These are phyloP conservation scores for Aureobasidium namibiae DNA, from an alignment of 2,329 filamentous ascomycete genomes.

Conservation along the genomic window DNA sequence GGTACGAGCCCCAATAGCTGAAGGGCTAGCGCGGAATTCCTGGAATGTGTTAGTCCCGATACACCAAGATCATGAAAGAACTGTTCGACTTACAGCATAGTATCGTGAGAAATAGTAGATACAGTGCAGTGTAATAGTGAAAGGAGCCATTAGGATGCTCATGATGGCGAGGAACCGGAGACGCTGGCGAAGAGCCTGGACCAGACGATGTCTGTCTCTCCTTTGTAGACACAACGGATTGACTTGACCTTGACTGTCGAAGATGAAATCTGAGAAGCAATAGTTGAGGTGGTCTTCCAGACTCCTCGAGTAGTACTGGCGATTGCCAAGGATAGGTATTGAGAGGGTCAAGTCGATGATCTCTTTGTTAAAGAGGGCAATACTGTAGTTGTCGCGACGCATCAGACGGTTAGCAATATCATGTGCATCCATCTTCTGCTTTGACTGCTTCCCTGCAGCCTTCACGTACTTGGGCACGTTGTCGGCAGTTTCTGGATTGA, in stretches of 20 bases:
- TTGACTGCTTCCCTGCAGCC: constrained; percentile 53
- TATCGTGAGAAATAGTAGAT: constrained; percentile 91
- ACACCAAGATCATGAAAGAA: no score
- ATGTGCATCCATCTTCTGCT: constrained; percentile 89
- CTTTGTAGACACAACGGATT: constrained; percentile 79
- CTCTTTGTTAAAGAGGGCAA: constrained; percentile 96
- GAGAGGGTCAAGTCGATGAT: constrained; percentile 80
- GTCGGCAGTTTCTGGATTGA: constrained; percentile 67
- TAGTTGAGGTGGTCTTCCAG: constrained; percentile 88
- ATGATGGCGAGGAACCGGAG: constrained; percentile 78
- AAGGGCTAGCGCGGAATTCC: constrained; percentile 93
- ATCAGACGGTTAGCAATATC: constrained; percentile 96
- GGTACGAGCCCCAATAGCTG: constrained; percentile 74
- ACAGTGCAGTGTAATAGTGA: constrained; percentile 77
- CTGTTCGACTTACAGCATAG: constrained; percentile 60
- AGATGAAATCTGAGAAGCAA: constrained; percentile 87
- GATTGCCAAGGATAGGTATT: constrained; percentile 69
- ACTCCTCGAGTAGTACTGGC: constrained; percentile 79
- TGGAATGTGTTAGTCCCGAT: constrained; percentile 25
- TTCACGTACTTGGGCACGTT: constrained; percentile 13
- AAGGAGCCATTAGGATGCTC: constrained; percentile 78
- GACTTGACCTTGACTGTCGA: constrained; percentile 81
- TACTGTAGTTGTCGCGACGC: constrained; percentile 94
- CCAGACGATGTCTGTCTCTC: constrained; percentile 68
- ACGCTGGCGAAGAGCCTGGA: constrained; percentile 65